Percentiles rank a stretch among this genome's conserved stretches.
Evolutionary conservation across 202 grass and related monocot genomes (phyloP).

Genomic region (Zoysia matrella): DNA sequence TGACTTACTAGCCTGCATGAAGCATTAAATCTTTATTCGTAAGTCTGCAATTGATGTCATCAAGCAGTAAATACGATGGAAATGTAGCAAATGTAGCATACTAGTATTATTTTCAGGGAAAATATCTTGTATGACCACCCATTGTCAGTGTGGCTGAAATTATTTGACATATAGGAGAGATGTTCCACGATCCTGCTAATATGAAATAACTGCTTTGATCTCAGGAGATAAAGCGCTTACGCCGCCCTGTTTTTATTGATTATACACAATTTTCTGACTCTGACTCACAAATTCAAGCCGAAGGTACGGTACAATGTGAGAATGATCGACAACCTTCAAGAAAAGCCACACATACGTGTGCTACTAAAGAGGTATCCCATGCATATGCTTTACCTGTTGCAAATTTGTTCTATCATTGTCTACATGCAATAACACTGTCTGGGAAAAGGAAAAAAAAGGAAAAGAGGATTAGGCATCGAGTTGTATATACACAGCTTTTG

Average conservation of each 20-base stretch:
- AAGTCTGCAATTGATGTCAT: not conserved
- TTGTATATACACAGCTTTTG: not conserved
- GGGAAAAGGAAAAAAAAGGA: not conserved
- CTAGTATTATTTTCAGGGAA: not conserved
- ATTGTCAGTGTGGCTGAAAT: not conserved
- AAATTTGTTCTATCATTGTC: constrained; percentile 13
- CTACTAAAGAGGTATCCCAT: constrained; percentile 45
- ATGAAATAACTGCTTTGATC: constrained; percentile 5
- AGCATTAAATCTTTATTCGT: not conserved
- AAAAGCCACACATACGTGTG: not conserved
- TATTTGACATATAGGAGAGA: not conserved
- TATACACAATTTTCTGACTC: too few relatives aligned
- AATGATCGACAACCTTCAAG: constrained; percentile 42
- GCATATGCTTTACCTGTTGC: constrained; percentile 1
- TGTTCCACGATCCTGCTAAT: not conserved
- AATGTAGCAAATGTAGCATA: not conserved
- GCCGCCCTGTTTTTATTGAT: too few relatives aligned
- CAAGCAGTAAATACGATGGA: not conserved
- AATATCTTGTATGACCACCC: not conserved
- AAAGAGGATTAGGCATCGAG: not conserved
- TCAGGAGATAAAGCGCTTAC: not conserved
- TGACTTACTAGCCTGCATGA: not conserved
- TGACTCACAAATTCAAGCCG: constrained; percentile 29
- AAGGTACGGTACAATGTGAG: constrained; percentile 38
- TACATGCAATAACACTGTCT: constrained; percentile 17